Conservation (phyloP, 2,329 filamentous ascomycete species). For the Zymoseptoria pseudotritici region DNA sequence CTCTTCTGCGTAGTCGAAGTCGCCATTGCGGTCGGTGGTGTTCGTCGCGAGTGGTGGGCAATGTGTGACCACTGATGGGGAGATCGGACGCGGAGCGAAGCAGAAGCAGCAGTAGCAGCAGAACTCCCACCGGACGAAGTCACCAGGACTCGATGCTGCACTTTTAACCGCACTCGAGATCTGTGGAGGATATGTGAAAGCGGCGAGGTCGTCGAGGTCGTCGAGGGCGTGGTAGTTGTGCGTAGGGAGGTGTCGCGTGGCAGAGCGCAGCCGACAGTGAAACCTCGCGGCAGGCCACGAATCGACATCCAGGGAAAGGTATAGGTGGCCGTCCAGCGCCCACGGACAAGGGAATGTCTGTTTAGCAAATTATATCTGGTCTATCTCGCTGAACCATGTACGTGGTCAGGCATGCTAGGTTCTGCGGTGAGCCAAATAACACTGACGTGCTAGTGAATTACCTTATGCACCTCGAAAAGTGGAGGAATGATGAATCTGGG, state of each 20-base stretch:
- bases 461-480: neutral
- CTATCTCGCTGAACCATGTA: neutral
- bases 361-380: neutral
- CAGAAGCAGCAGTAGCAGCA: constrained; percentile 1
- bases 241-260: neutral
- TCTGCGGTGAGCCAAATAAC: neutral
- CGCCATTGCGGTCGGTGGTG: constrained; percentile 13
- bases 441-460: neutral
- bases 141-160: constrained; percentile 13
- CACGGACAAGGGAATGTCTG: neutral
- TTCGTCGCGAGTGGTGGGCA: constrained; percentile 21
- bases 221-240: neutral
- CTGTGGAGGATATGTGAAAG: neutral
- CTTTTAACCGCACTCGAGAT: constrained; percentile 1
- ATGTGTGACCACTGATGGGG: constrained; percentile 30
- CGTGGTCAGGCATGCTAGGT: neutral
- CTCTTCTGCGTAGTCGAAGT: constrained; percentile 21
- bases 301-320: constrained; percentile 3
- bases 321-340: neutral
- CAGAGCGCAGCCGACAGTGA: neutral
- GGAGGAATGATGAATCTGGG: neutral
- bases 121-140: neutral
- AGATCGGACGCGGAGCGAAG: constrained; percentile 9
- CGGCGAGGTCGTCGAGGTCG: constrained; percentile 1
- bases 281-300: constrained; percentile 1